Conservation (phyloP, 1,284 basidiomycete genomes). For the Ganoderma sp. region DNA sequence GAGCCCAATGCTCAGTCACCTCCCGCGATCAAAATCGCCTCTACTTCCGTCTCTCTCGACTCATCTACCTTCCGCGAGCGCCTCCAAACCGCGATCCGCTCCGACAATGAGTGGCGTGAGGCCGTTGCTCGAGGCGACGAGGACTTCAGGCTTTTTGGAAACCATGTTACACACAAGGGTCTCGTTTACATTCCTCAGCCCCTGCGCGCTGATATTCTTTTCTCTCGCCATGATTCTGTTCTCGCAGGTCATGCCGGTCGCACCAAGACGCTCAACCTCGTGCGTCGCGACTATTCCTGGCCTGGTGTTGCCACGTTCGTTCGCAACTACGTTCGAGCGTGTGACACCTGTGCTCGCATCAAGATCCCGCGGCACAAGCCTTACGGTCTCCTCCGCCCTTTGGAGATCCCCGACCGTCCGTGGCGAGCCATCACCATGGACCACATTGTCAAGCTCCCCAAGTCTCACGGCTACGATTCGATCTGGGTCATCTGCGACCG, state of each 20-base stretch:
- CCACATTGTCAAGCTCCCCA: conserved; percentile 39
- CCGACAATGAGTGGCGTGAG: conserved; percentile 41
- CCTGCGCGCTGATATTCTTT: conserved; percentile 31
- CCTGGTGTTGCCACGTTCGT: conserved; percentile 23
- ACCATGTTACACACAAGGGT: conserved; percentile 42
- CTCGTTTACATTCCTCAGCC: conserved; percentile 44
- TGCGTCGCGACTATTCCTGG: conserved; percentile 36
- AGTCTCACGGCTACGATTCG: conserved; percentile 39
- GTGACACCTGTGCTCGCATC: conserved; percentile 36
- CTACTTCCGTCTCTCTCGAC: conserved; percentile 36
- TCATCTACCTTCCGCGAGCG: conserved; percentile 37
- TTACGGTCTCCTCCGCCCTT: conserved; percentile 31
- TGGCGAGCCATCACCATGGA: conserved; percentile 47
- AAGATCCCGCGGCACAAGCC: conserved; percentile 41
- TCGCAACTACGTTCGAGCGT: conserved; percentile 34
- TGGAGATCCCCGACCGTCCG: conserved; percentile 36
- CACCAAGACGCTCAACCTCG: conserved; percentile 24
- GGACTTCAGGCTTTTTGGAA: conserved; percentile 34
- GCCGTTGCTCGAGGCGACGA: conserved; percentile 35
- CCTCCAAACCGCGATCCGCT: neutral
- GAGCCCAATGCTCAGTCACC: no score
- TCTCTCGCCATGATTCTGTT: conserved; percentile 29
- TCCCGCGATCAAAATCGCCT: no score
- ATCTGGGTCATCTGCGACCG: conserved; percentile 43
- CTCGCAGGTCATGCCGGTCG: conserved; percentile 37